phyloP scores from a whole-genome alignment of 306 rosid species.

The Quercus mongolica region DNA sequence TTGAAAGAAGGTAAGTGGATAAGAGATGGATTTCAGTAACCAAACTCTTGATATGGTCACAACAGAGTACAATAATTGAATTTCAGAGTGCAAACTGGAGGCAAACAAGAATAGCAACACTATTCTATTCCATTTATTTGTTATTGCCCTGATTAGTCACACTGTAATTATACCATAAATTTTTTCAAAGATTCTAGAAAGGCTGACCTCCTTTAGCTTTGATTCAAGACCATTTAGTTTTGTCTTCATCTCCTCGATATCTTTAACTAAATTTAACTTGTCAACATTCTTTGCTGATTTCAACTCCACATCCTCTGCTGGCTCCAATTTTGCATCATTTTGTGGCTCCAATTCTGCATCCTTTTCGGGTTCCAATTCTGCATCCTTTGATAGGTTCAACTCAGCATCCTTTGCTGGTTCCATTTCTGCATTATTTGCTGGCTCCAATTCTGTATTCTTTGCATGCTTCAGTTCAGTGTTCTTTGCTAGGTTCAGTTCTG shows the following conservation, averaged over 20 bases:
- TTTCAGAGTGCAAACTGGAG: conserved; percentile 11
- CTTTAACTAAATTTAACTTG: conserved; percentile 51
- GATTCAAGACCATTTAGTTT: conserved; percentile 66
- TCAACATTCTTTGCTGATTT: conserved; percentile 25
- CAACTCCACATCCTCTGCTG: conserved; percentile 20
- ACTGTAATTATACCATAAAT: background rate
- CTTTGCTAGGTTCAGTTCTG: conserved; percentile 30
- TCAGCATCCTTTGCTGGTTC: background rate
- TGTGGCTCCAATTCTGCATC: conserved; percentile 21
- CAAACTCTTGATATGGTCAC: conserved; percentile 13
- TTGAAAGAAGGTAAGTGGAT: background rate
- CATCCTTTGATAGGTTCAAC: conserved; percentile 16
- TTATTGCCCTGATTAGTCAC: background rate
- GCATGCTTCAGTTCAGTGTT: conserved; percentile 9
- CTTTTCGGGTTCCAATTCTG: conserved; percentile 19
- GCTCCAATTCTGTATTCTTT: conserved; percentile 16
- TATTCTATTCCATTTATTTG: background rate
- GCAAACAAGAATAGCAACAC: background rate
- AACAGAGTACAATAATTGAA: background rate
- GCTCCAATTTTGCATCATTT: conserved; percentile 17
- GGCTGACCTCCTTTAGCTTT: conserved; percentile 77
- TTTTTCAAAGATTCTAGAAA: conserved; percentile 7
- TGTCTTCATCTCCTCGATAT: conserved; percentile 70
- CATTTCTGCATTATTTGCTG: background rate
- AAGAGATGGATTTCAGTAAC: conserved; percentile 5